phyloP scores from a whole-genome alignment of 2,329 filamentous ascomycete genomes.

The Fusarium kyushuense region DNA sequence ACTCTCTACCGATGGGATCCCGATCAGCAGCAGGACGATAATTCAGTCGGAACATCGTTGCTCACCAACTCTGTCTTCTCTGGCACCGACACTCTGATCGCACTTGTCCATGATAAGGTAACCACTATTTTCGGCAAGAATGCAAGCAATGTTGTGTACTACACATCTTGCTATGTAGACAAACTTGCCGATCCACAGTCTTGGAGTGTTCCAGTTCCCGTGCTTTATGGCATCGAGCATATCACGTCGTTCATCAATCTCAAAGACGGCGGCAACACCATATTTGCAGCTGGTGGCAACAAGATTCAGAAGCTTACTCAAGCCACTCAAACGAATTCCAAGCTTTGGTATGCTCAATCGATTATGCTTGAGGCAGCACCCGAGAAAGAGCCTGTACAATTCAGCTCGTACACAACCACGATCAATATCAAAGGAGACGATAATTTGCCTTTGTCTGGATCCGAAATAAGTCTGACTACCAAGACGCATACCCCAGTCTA shows the following conservation, averaged over 20 bases:
- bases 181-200: background rate
- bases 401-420: background rate
- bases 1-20: background rate
- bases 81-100: background rate
- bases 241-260: background rate
- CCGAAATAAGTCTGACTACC: background rate
- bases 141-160: background rate
- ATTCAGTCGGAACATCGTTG: background rate
- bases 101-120: background rate
- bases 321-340: background rate
- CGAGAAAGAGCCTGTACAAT: background rate
- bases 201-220: background rate
- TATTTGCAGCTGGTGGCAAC: background rate
- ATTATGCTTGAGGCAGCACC: background rate
- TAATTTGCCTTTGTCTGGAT: background rate
- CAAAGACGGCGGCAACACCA: background rate
- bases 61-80: background rate
- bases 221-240: background rate
- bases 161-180: background rate
- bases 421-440: background rate
- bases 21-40: background rate
- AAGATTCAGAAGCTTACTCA: background rate
- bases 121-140: background rate
- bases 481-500: background rate
- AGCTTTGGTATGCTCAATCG: background rate